phyloP scores from a whole-genome alignment of 2,329 filamentous ascomycete species.

The Aspergillus caelatus region DNA sequence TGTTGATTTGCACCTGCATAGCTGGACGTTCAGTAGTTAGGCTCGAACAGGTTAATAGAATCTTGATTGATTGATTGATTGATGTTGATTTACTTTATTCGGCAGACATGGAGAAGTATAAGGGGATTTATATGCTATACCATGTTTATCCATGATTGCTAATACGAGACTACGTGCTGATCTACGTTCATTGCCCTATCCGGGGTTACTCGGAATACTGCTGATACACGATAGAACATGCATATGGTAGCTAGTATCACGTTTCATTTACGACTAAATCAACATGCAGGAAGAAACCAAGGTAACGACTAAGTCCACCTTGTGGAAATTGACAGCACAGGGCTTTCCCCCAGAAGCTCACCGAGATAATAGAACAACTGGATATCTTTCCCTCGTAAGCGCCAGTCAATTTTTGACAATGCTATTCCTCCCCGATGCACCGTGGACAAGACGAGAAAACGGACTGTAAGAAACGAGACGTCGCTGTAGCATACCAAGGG shows the following conservation, averaged over 20 bases:
- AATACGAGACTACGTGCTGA: neutral
- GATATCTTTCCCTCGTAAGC: conserved; percentile 99
- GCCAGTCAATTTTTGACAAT: conserved; percentile 63
- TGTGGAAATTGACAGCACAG: conserved; percentile 76
- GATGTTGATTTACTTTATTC: neutral
- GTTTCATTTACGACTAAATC: conserved; percentile 40
- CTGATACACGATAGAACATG: conserved; percentile 14
- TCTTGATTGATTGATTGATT: too few species aligned
- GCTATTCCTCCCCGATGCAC: conserved; percentile 41
- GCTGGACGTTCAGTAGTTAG: too few species aligned
- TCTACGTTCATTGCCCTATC: neutral
- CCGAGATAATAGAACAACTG: conserved; percentile 48
- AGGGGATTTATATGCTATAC: neutral
- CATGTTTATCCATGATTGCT: neutral
- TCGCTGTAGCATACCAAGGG: conserved; percentile 29
- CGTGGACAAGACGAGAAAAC: conserved; percentile 31
- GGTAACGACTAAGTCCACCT: conserved; percentile 89
- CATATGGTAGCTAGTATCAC: conserved; percentile 37
- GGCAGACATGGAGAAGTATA: neutral
- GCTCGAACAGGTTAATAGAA: too few species aligned
- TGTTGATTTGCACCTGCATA: too few species aligned
- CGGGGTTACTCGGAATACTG: neutral
- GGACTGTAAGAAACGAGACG: conserved; percentile 25
- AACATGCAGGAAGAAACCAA: conserved; percentile 53
- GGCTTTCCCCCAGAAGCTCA: conserved; percentile 83